Base-by-base conservation (phyloP, 2,329 filamentous ascomycete genomes). In the Herpotrichia juniperi region DNA sequence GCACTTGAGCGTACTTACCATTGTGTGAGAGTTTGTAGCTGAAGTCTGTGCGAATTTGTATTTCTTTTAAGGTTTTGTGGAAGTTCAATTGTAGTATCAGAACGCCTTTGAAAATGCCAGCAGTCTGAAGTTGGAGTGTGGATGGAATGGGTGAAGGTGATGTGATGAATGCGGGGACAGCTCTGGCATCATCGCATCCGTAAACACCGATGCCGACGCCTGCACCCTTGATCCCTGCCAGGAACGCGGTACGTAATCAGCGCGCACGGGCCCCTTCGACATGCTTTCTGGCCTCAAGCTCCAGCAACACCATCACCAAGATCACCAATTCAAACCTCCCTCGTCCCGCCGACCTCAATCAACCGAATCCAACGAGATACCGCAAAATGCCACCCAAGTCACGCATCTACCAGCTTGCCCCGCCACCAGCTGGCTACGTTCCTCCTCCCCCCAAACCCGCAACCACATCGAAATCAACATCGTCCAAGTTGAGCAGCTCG, bases 361-460 rank as follows among this genome's bases (percentile, higher is more conserved):
- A n/a, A 19, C 28, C 10, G 31, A 21, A 19, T 40, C 25, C 32
- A 12, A 32, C 34, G 6, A 9, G 16, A 35, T 9, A 37, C 24
- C 34, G 19, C 40, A 16, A 30, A 31, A 72, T 72, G 70, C 45
- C 71, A 17, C 69, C 71, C 40, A 74, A 73, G 61, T 51, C 62
- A 47, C 68, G 68, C 58, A 53, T 52, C 58, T 28, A 35, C 25
- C 7, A 25, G 16, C 22, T 17, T 12, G 17, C 30, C 47, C 60
- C 44, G 43, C 59, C 44, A 28, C 54, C 40, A 34, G 57, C 47
- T 40, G 32, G 45, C 46, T 42, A 62, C 37, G 32, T 60, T 42
- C 49, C 55, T 6, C 30, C 31, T 6, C 21, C 44, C 14, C 28
- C 43, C 5, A 35, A 26, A 21, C 31, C 31, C 5, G 44, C 69